A percentile compares a stretch with the other conserved stretches of the same genome.
These are phyloP conservation scores for Cornus kousa DNA, from an alignment of 148 eudicot genomes.

Conservation along the genomic window DNA sequence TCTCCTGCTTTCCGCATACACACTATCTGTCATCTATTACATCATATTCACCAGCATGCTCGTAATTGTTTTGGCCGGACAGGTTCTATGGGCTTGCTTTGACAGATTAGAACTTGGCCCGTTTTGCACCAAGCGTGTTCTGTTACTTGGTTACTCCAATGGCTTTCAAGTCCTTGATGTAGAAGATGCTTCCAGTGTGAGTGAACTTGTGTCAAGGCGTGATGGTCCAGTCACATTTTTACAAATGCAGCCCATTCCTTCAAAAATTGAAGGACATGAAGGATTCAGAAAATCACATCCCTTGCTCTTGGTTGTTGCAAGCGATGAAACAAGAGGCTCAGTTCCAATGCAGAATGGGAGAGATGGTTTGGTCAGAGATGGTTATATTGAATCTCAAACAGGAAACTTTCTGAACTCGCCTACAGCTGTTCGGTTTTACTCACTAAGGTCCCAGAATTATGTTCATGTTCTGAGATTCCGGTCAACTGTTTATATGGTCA, in stretches of 20 bases:
- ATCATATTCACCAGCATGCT: neutral
- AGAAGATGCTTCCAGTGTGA: conserved; percentile 79
- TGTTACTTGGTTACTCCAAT: conserved; percentile 83
- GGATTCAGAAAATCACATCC: conserved; percentile 73
- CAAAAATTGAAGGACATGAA: conserved; percentile 43
- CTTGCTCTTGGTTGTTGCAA: conserved; percentile 85
- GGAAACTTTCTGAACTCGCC: conserved; percentile 55
- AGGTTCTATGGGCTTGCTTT: conserved; percentile 96
- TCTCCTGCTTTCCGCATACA: neutral
- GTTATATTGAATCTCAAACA: conserved; percentile 48
- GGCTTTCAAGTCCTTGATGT: conserved; percentile 97
- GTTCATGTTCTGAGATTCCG: conserved; percentile 82
- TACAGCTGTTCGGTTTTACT: conserved; percentile 92
- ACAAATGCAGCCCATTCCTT: conserved; percentile 86
- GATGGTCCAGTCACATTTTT: conserved; percentile 89
- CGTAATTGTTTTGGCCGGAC: conserved; percentile 24
- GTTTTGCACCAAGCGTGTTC: conserved; percentile 54
- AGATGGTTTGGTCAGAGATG: conserved; percentile 73
- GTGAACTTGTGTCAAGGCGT: conserved; percentile 84
- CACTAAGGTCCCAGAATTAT: conserved; percentile 76
- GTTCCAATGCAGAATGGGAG: conserved; percentile 52
- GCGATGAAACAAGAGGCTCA: conserved; percentile 60
- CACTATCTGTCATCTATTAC: neutral
- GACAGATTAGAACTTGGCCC: conserved; percentile 80
- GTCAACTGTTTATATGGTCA: conserved; percentile 74